These are phyloP conservation scores for Zymoseptoria tritici DNA, from an alignment of 2,329 filamentous ascomycete genomes.

Conservation along the genomic window DNA sequence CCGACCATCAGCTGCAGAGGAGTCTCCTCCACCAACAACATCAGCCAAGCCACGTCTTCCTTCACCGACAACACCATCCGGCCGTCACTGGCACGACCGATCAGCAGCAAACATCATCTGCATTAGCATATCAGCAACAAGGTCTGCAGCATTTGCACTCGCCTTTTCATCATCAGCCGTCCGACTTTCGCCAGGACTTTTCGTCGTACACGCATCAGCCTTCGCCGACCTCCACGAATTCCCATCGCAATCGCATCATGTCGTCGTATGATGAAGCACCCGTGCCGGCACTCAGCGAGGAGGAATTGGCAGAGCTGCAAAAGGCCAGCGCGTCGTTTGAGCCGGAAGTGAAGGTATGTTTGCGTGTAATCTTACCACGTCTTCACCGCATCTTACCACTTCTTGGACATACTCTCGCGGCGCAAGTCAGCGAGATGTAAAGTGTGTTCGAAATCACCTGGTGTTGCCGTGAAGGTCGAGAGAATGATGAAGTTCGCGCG, in stretches of 20 bases:
- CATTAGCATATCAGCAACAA: slow-evolving; percentile 20
- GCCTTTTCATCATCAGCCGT: neutral
- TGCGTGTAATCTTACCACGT: neutral
- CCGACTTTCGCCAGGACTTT: neutral
- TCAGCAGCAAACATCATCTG: slow-evolving; percentile 16
- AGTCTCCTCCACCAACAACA: neutral
- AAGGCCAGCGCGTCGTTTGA: slow-evolving; percentile 55
- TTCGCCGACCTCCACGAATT: slow-evolving; percentile 3
- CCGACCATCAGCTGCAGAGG: neutral
- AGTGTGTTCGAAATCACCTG: slow-evolving; percentile 11
- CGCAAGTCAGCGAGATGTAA: neutral
- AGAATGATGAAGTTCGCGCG: slow-evolving; percentile 11
- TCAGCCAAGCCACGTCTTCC: neutral
- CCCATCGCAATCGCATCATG: slow-evolving; percentile 28
- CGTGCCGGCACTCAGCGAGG: slow-evolving; percentile 29
- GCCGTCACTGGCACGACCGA: slow-evolving; percentile 5
- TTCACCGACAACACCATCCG: slow-evolving; percentile 1
- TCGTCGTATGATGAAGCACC: slow-evolving; percentile 26
- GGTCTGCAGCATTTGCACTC: slow-evolving; percentile 13
- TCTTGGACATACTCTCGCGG: neutral
- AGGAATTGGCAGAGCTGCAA: slow-evolving; percentile 55
- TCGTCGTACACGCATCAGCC: slow-evolving; percentile 1
- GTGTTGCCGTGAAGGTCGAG: slow-evolving; percentile 19
- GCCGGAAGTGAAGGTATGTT: slow-evolving; percentile 49
- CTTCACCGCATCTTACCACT: neutral